Evolutionary conservation across 306 rosid genomes (phyloP).

Genomic region (Styphnolobium japonicum): DNA sequence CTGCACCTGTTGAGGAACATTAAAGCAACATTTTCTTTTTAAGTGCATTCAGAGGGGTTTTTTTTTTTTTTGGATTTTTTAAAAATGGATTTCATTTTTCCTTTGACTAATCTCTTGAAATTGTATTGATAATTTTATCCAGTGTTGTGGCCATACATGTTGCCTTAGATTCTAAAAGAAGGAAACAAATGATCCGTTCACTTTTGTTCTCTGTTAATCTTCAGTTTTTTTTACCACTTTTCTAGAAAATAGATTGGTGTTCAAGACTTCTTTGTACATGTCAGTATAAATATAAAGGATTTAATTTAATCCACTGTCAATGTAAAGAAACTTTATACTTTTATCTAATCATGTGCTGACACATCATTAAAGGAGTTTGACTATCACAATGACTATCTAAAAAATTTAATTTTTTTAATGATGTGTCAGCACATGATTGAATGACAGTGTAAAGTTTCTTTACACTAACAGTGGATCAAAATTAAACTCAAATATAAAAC

Average conservation of each 20-base stretch:
- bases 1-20: not conserved
- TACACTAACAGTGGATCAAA: too few relatives aligned
- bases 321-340: too few relatives aligned
- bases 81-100: not conserved
- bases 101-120: not conserved
- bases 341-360: too few relatives aligned
- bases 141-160: not conserved
- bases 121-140: not conserved
- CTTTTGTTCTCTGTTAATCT: not conserved
- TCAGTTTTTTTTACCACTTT: not conserved
- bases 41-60: not conserved
- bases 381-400: too few relatives aligned
- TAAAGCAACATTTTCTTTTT: not conserved
- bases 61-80: not conserved
- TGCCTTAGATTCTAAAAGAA: not conserved
- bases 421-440: too few relatives aligned
- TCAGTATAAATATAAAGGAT: conserved; percentile 4
- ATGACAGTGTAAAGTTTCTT: too few relatives aligned
- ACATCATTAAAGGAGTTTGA: too few relatives aligned
- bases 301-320: too few relatives aligned
- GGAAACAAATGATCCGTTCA: not conserved
- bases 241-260: not conserved
- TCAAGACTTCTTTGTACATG: not conserved
- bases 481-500: not conserved
- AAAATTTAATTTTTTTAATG: too few relatives aligned